These are phyloP conservation scores for Penicillium sp. DNA, from an alignment of 2,329 filamentous ascomycete species.

Conservation along the genomic window DNA sequence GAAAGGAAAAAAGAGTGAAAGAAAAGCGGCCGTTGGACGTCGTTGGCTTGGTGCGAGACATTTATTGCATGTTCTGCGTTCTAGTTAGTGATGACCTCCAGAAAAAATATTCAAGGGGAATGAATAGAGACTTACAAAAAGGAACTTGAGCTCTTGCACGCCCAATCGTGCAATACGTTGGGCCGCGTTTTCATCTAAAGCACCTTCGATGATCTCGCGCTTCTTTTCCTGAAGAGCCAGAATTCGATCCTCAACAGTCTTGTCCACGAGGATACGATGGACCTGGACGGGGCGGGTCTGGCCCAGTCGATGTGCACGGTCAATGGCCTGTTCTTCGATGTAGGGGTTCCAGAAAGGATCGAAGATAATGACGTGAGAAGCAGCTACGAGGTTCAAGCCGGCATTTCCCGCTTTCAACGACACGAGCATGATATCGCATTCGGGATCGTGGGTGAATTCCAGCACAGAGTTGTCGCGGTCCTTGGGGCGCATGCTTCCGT, in stretches of 20 bases:
- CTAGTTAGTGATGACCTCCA: not conserved
- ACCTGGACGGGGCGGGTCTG: conserved; percentile 71
- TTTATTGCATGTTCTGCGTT: not conserved
- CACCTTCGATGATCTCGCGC: conserved; percentile 69
- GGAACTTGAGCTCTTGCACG: conserved; percentile 62
- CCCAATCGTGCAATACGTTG: conserved; percentile 64
- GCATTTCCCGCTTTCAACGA: conserved; percentile 79
- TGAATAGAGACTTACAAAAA: conserved; percentile 52
- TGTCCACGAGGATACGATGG: conserved; percentile 70
- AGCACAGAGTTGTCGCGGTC: conserved; percentile 64
- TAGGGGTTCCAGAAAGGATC: conserved; percentile 95
- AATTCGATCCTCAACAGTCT: conserved; percentile 86
- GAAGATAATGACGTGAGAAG: conserved; percentile 81
- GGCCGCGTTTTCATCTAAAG: conserved; percentile 71
- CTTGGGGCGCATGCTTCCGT: conserved; percentile 67
- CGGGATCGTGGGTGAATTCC: conserved; percentile 60
- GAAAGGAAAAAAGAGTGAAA: not conserved
- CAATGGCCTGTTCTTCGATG: conserved; percentile 87
- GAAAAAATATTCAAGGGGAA: not conserved
- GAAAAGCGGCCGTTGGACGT: not conserved
- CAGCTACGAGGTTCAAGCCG: conserved; percentile 78
- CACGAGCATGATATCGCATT: conserved; percentile 67
- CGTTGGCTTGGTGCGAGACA: not conserved
- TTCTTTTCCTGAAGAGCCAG: conserved; percentile 74
- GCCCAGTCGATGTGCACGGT: conserved; percentile 83